Evolutionary conservation across 805 yeast species (phyloP), one percentile per base, ranked within the genome.

Genomic region (Gaillardinia entomophila): DNA sequence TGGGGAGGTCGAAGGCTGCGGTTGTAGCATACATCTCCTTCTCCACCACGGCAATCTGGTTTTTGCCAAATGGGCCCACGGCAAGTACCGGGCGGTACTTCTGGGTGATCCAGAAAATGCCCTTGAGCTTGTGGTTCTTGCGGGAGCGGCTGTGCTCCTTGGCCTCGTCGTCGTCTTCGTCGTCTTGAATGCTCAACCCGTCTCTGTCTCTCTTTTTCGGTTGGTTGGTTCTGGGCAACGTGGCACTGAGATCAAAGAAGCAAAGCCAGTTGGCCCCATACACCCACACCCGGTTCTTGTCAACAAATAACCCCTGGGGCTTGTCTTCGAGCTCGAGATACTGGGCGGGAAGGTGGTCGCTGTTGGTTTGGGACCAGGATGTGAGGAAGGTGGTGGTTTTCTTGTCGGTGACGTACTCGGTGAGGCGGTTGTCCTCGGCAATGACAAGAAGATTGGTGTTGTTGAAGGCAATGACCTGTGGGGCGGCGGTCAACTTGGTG

Each of bases 201-300:
- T 67, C 65, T 34, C 65, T 56, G 31, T 55, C 65, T 44, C 73
- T 60, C 49, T 71, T 72, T 34, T 70, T 58, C 15, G 53, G 37
- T 24, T 39, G 41, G 5, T 41, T 40, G 8, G 32, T 14, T 16
- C 54, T 51, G 11, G 85, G 82, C 32, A 79, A 55, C 47, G 81
- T 75, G 33, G 67, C 51, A 6, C 69, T 54, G 42, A 84, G 57
- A 54, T 90, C 90, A 31, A 90, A 71, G 53, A 73, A 83, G 3
- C 82, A 73, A 12, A 89, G 43, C 95, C 96, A 90, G 32, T 74
- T 74, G 14, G 83, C 69, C 2, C 96, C 95, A 75, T 85, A 88
- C n/a, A 87, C 58, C 96, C 96, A 90, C 12, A 82, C 61, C 35
- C 75, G 67, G 22, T 60, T 48, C 3, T 53, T 49, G 32, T 76